Evolutionary conservation across 345 rosid genomes (phyloP), one percentile per base, ranked within the genome.

Genomic region (Triadica sebifera): DNA sequence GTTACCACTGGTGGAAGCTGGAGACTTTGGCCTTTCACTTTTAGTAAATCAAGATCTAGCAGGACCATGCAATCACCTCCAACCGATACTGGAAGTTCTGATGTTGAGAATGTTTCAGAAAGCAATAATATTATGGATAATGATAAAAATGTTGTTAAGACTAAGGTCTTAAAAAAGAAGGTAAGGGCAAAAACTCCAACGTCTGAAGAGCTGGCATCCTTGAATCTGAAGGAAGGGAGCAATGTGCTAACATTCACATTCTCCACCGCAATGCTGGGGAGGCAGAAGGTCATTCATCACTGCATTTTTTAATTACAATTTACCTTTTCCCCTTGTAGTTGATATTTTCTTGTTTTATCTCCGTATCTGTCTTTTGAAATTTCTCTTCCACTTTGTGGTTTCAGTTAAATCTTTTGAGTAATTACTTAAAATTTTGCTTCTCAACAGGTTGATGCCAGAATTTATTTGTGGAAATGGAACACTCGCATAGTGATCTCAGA

Each of bases 401-500:
- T 7, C 71, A 5, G 3, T 76, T 67, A 29, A 29, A 29, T 38
- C 67, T 53, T 16, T 57, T 58, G 63, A 55, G 34, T 22, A 45
- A 46, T 74, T 64, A 46, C 62, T 60, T 66, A 7, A 47, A 63
- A 59, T 60, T 66, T 12, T n/a, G 55, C 20, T 70, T 45, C 59
- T 76, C 24, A 77, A 71, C 87, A 95, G 99, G 96, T 95, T 70
- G 96, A 95, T 65, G 97, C 98, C 4, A 87, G 94, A 74, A 93
- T 95, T 58, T 93, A 84, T 87, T 82, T 90, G 77, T 95, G 99
- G 99, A 93, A 93, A 80, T 95, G 98, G 98, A 90, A 91, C 82
- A 77, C 90, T 70, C 94, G 87, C 34, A 85, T 95, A 60, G 97
- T 95, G 68, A 84, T 95, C 75, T 95, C 99, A 22, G 99, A 95